Evolutionary conservation across 805 yeast species (phyloP), one percentile per base, ranked within the genome.

Genomic region (Candida oleophila): DNA sequence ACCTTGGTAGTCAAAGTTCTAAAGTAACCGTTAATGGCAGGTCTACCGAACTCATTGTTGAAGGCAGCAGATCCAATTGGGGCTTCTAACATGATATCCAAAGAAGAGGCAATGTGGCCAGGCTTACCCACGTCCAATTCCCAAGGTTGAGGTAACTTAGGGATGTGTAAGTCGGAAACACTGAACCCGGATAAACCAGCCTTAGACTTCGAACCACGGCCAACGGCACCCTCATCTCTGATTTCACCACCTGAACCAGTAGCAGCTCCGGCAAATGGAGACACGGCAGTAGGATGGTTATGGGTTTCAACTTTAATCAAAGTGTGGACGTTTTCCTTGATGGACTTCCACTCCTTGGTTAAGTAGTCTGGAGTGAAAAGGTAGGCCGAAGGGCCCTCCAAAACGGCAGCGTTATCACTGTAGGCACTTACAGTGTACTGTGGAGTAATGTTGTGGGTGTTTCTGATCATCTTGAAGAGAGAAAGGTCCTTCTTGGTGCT

Each of bases 241-340:
- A 94, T 94, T 71, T 94, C 99, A 74, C 99, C 99, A 66, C 99
- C 99, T 9, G 98, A 91, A 53, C 99, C 99, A 12, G 99, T 94
- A 38, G 99, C 96, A 28, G 99, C 99, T 68, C 99, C 99, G 2
- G 99, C 91, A 71, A 89, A 94, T 36, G 99, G 99, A 20, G 98
- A 92, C 3, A 94, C 97, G 1, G 99, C 99, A 21, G 99, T 94
- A 46, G 99, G 99, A 68, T 94, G 99, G 72, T 94, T 94, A 68
- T 94, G 99, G 21, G 99, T 94, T 71, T 94, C 99, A 44, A 94
- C 99, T 67, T 94, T 94, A 61, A 91, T 88, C 55, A 94, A 74
- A 60, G 95, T 89, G 54, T 91, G 94, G 18, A 92, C 95, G 42
- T 72, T 74, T 71, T 94, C 99, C 53, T 78, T 77, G 49, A 71